phyloP scores from a whole-genome alignment of 345 rosid genomes.

The Moricandia moricandioides region DNA sequence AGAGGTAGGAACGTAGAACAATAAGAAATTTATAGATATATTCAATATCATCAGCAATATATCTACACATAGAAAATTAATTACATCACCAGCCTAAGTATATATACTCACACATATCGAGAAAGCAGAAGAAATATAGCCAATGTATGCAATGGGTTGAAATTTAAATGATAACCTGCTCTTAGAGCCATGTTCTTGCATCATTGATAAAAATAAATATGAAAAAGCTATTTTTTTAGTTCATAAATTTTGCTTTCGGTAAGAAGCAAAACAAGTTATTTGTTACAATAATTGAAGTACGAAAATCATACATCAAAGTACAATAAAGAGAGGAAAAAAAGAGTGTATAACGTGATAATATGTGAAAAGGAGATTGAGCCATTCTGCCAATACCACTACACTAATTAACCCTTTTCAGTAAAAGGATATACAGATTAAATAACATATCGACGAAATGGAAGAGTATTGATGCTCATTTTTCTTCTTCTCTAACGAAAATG shows the following conservation, averaged over 20 bases:
- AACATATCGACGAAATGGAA: conserved; percentile 5
- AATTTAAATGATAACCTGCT: not conserved
- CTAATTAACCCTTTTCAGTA: not conserved
- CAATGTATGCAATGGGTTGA: not conserved
- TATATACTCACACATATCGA: not conserved
- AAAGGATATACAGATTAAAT: not conserved
- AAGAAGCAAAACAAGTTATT: conserved; percentile 3
- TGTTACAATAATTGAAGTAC: not conserved
- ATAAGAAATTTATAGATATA: not conserved
- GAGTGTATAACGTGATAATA: conserved; percentile 6
- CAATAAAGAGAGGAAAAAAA: not conserved
- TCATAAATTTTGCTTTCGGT: not conserved
- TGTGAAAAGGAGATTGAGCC: conserved; percentile 32
- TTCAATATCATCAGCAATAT: not conserved
- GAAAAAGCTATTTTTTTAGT: no score
- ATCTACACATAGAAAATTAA: not conserved
- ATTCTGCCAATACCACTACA: conserved; percentile 37
- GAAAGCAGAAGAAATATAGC: not conserved
- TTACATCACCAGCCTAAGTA: not conserved
- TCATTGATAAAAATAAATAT: not conserved
- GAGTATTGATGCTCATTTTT: not conserved
- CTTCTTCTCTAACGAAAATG: conserved; percentile 7
- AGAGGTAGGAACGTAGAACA: not conserved
- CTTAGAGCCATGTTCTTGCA: not conserved
- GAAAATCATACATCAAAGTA: not conserved